Percentiles rank a stretch among this genome's conserved stretches.
These are phyloP conservation scores for Botryosphaeria dothidea DNA, from an alignment of 2,329 filamentous ascomycete species.

Conservation along the genomic window DNA sequence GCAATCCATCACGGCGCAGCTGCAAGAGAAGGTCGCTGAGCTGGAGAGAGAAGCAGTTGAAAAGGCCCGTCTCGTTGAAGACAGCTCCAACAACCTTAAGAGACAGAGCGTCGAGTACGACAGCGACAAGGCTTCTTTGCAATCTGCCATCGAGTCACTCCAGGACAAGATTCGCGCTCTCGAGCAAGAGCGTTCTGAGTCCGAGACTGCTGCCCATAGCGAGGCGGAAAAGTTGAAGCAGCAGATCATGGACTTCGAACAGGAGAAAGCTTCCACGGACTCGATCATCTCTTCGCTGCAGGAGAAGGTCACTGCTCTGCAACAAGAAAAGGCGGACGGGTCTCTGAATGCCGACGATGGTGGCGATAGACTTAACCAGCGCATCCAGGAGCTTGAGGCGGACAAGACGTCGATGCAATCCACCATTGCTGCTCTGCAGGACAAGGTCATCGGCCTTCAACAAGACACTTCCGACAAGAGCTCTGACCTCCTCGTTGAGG, in stretches of 20 bases:
- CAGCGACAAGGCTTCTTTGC: conserved; percentile 13
- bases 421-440: conserved; percentile 12
- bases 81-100: conserved; percentile 11
- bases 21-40: conserved; percentile 6
- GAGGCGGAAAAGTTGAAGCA: conserved; percentile 3
- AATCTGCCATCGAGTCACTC: conserved; percentile 11
- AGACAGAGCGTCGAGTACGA: conserved; percentile 16
- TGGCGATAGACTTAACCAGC: background rate
- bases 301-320: background rate
- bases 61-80: conserved; percentile 15
- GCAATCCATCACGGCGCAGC: background rate
- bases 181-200: conserved; percentile 11
- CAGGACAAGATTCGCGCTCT: conserved; percentile 15
- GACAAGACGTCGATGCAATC: conserved; percentile 15
- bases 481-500: conserved; percentile 12
- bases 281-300: conserved; percentile 7
- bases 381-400: conserved; percentile 12
- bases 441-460: conserved; percentile 14
- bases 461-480: conserved; percentile 10
- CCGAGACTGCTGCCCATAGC: background rate
- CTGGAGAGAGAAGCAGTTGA: conserved; percentile 14
- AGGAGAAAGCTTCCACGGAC: conserved; percentile 13
- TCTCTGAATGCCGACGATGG: background rate
- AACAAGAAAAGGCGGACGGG: conserved; percentile 9
- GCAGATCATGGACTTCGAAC: conserved; percentile 5